Base-by-base conservation (phyloP, 2,329 filamentous ascomycete species). In the Trichoderma sp. region DNA sequence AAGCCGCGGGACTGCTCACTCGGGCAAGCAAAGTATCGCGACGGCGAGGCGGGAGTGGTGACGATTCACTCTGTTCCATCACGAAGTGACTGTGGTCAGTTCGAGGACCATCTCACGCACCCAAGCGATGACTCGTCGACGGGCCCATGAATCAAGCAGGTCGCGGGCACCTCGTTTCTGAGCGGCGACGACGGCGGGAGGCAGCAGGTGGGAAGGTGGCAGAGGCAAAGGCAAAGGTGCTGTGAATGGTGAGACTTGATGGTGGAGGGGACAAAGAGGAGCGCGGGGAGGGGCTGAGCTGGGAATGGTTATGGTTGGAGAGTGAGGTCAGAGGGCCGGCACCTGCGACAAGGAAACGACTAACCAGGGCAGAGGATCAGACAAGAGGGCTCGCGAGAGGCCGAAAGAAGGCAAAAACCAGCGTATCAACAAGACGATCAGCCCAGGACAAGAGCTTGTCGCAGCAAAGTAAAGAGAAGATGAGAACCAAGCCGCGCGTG, bases 11-110 rank as follows among this genome's bases (percentile, higher is more conserved):
- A 64, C 62, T 66, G 67, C 66, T 67, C 68, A 70, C 69, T 64
- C 66, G 71, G 69, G 70, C 63, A 62, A 70, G 70, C 65, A 70
- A 69, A 55, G 71, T 75, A 69, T 74, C 70, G 71, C 74, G 69
- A 58, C 64, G 69, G 62, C 43, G 56, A 34, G 19, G 69, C 66
- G 70, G 74, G 67, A 73, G 71, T 68, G 70, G 67, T 64, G 67
- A 66, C 63, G 71, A 67, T 51, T 71, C 69, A 78, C 80, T 78
- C 77, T 79, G 76, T 83, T 83, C 82, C 83, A 85, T 85, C 76
- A 81, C 80, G 80, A 78, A 76, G 73, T 74, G 72, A 69, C 73
- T 72, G 70, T 65, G 66, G 72, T 73, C 68, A 74, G 71, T 71
- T 63, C 70, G 64, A 67, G 64, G 59, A 68, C 61, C 67, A 68